Base-by-base conservation (phyloP, 768 basidiomycete species). In the Pulveroboletus sp. region DNA sequence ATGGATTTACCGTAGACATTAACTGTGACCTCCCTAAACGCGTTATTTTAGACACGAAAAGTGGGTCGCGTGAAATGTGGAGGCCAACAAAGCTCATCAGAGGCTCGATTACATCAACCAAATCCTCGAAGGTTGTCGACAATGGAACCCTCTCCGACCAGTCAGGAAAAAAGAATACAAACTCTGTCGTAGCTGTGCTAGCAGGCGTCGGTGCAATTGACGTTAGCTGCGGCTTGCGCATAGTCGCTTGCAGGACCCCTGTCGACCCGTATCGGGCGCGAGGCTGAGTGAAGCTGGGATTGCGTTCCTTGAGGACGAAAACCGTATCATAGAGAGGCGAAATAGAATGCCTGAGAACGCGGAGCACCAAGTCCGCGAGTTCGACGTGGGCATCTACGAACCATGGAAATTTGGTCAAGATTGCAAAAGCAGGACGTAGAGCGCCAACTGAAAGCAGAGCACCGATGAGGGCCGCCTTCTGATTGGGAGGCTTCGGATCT, bases 371-470 rank as follows among this genome's bases (percentile, higher is more conserved):
- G 64, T 97, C 94, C 8, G 93, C 88, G 43, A 98, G 74, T 57
- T 93, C 87, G 0, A 85, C 81, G 49, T 87, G 80, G 29, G 84
- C 81, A 54, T 91, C 85, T 17, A 87, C 81, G 39, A 96, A 68
- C 86, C 91, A 93, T 5, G 88, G 89, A 64, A 82, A 93, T 61
- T 83, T 84, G 40, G 86, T 79, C 62, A 98, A 69, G 53, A 98
- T 80, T 26, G 82, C 80, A 44, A 92, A 68, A 9, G 89, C 83
- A 2, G 89, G 83, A 39, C 83, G 80, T 43, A 94, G 60, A 22
- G 89, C 89, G 6, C 96, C 96, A 40, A 98, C 73, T 27, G 90
- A 76, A 26, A 99, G 80, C n/a, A 98, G 72, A 13, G 90, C 88
- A 37, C 75, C 72, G 27, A 93, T 67, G 26, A 99, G 73, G 17